Evolutionary conservation across 805 yeast species (phyloP), one percentile per base, ranked within the genome.

Genomic region (Pichia occidentalis): DNA sequence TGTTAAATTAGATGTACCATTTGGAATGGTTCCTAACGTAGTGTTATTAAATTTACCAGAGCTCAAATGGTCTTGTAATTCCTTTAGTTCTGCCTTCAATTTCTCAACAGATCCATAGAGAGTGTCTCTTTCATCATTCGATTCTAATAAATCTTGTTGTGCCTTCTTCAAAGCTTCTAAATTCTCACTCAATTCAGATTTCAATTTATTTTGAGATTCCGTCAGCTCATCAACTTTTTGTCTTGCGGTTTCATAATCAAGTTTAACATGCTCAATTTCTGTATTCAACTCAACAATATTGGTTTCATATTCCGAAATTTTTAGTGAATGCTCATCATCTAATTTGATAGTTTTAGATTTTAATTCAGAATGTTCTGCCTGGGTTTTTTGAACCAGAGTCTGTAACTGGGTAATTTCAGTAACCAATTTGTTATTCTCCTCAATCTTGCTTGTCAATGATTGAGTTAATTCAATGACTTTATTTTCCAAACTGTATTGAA

Each of bases 391-490:
- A 42, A 85, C 67, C 18, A 69, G 63, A 8, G 51, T 51, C 44
- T 71, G 74, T 37, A 78, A 56, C 29, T 65, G 57, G 61, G 73
- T 70, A 34, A 88, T 73, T 52, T 83, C 82, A 12, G 63, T 61
- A 42, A 75, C 69, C 54, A 90, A 68, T 44, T 71, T 73, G 64
- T 80, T 81, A 61, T 88, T 88, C 50, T 86, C 96, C 48, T 77
- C 84, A 19, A 83, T 80, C 58, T 85, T 84, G 25, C 77, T 63
- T 1, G 95, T 76, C 44, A 90, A 68, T 10, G 81, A 73, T 54
- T 90, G 94, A 4, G 97, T 90, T 50, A 92, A 74, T 61, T 88
- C 95, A 48, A 92, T 87, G n/a, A 94, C 97, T 69, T 94, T 92
- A 63, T 92, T 92, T 61, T 92, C 99, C 53, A 94, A 73, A 58